Conservation (phyloP, 495 filamentous ascomycete genomes). For the Aspergillus steynii region DNA sequence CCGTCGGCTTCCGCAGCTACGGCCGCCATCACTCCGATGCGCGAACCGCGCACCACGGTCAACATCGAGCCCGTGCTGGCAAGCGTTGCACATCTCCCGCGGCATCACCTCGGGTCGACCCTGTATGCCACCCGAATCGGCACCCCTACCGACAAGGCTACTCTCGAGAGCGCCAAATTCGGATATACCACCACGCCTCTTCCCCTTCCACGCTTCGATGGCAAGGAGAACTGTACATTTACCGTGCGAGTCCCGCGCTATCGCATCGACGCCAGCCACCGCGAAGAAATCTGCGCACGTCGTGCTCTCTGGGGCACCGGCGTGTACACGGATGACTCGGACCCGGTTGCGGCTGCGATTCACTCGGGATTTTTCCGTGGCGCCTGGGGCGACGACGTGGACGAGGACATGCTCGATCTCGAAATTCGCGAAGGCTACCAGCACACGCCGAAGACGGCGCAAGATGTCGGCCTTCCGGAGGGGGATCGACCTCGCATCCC, state of each 20-base stretch:
- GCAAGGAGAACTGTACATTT: slow-evolving; percentile 85
- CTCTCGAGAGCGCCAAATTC: slow-evolving; percentile 55
- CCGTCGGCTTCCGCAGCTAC: slow-evolving; percentile 32
- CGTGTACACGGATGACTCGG: slow-evolving; percentile 94
- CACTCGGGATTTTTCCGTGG: slow-evolving; percentile 91
- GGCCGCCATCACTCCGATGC: slow-evolving; percentile 45
- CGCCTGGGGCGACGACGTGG: slow-evolving; percentile 77
- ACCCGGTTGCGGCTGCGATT: slow-evolving; percentile 88
- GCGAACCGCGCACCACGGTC: slow-evolving; percentile 62
- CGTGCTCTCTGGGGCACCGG: slow-evolving; percentile 89
- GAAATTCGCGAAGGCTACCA: slow-evolving; percentile 49
- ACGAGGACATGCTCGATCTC: slow-evolving; percentile 66
- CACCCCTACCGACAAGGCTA: slow-evolving; percentile 45
- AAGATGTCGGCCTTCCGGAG: slow-evolving; percentile 23
- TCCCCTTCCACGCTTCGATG: slow-evolving; percentile 75
- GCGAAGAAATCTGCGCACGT: slow-evolving; percentile 78
- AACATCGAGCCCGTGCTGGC: slow-evolving; percentile 68
- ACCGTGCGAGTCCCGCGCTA: slow-evolving; percentile 82
- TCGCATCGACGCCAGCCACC: slow-evolving; percentile 64
- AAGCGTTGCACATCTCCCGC: slow-evolving; percentile 65
- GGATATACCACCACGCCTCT: slow-evolving; percentile 71
- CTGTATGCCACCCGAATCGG: slow-evolving; percentile 54
- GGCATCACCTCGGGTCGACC: slow-evolving; percentile 79
- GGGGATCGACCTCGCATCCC: slow-evolving; percentile 39
- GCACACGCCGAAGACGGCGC: slow-evolving; percentile 33